Percentiles rank a stretch among this genome's conserved stretches.
phyloP scores from a whole-genome alignment of 345 rosid genomes.

The Pseudoturritis turrita region DNA sequence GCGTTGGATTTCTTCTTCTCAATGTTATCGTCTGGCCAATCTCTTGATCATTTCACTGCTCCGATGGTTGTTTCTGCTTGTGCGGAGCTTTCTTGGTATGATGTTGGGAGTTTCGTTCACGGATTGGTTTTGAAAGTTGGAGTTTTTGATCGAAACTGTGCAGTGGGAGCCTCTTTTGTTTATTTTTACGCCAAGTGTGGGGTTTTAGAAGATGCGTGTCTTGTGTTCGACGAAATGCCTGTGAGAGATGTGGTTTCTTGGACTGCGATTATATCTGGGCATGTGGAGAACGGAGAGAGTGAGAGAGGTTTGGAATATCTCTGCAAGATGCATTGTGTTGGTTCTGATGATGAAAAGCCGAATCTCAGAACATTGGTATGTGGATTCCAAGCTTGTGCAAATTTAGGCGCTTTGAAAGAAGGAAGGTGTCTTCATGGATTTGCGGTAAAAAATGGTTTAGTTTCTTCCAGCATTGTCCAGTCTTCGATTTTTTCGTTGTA shows the following conservation, averaged over 20 bases:
- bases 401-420: conserved; percentile 40
- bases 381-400: conserved; percentile 59
- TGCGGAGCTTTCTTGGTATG: conserved; percentile 47
- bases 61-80: conserved; percentile 66
- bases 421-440: conserved; percentile 61
- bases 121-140: conserved; percentile 50
- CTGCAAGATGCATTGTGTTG: conserved; percentile 41
- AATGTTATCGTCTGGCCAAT: conserved; percentile 38
- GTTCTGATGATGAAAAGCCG: conserved; percentile 39
- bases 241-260: conserved; percentile 63
- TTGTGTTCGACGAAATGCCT: conserved; percentile 53
- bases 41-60: conserved; percentile 45
- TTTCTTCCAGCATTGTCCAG: conserved; percentile 30
- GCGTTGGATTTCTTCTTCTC: conserved; percentile 39
- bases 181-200: conserved; percentile 54
- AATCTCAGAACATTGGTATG: conserved; percentile 61
- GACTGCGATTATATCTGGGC: conserved; percentile 64
- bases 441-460: conserved; percentile 49
- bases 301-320: conserved; percentile 51
- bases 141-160: conserved; percentile 35
- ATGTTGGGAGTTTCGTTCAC: conserved; percentile 41
- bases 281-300: conserved; percentile 54
- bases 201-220: conserved; percentile 36
- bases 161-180: conserved; percentile 58
- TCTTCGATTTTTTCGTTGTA: conserved; percentile 53